Percentiles rank a stretch among this genome's conserved stretches.
Conservation (phyloP, 73 alveolate species). For the Paramecium primaurelia region DNA sequence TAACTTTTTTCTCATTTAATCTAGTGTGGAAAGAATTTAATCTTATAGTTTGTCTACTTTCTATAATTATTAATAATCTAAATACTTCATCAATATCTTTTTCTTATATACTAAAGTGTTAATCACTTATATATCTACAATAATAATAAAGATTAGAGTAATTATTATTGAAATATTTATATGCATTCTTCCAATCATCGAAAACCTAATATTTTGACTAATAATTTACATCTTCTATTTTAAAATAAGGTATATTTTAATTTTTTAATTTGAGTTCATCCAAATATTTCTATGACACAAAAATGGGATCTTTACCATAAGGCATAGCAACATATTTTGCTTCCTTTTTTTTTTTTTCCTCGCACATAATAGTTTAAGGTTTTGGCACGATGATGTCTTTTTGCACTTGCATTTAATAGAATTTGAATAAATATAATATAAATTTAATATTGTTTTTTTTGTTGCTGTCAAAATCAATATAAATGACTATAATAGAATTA, state of each 20-base stretch:
- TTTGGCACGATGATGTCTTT: background rate
- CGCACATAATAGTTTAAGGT: background rate
- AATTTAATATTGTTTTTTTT: too few species aligned
- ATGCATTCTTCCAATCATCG: background rate
- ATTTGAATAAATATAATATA: background rate
- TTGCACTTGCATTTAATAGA: background rate
- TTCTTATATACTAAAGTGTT: too few species aligned
- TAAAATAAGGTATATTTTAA: too few species aligned
- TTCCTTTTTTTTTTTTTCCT: too few species aligned
- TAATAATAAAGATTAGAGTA: background rate
- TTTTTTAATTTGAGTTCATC: background rate
- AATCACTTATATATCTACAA: background rate
- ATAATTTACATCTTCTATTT: background rate
- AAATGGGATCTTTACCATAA: background rate
- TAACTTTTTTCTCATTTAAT: background rate
- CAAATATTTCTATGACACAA: background rate
- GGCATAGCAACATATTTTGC: background rate
- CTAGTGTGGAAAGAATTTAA: background rate
- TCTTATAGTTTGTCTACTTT: background rate
- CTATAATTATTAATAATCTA: background rate
- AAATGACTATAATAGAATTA: background rate
- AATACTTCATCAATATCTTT: background rate
- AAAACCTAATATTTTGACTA: background rate
- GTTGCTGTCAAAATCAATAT: too few species aligned
- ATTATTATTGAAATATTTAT: too few species aligned